phyloP scores from a whole-genome alignment of 2,329 filamentous ascomycete genomes.

The Akanthomyces lecanii region DNA sequence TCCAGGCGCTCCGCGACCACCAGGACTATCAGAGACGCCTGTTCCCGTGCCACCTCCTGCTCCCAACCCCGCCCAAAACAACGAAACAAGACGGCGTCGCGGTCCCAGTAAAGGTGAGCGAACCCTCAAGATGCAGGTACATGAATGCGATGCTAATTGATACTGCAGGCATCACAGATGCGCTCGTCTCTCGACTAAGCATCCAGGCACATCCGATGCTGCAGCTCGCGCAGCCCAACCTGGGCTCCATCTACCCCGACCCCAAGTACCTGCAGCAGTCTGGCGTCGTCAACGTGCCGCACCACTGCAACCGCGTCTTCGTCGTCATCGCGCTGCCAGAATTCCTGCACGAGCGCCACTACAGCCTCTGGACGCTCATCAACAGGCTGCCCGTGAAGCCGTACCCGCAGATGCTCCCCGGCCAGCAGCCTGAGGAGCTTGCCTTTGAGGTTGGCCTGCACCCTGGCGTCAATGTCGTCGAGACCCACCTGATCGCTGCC shows the following conservation, averaged over 20 bases:
- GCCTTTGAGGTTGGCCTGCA: conserved; percentile 70
- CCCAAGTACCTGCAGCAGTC: conserved; percentile 65
- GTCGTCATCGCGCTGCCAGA: conserved; percentile 63
- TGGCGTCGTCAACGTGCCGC: conserved; percentile 65
- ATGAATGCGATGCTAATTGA: conserved; percentile 22
- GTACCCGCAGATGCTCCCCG: conserved; percentile 44
- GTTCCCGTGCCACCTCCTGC: conserved; percentile 25
- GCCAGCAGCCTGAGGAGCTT: conserved; percentile 57
- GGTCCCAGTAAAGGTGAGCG: conserved; percentile 39
- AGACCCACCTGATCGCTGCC: conserved; percentile 72
- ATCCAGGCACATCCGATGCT: conserved; percentile 66
- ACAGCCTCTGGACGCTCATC: conserved; percentile 70
- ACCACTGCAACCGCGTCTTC: conserved; percentile 65
- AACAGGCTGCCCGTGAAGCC: conserved; percentile 60
- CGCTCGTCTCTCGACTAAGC: conserved; percentile 63
- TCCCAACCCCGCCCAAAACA: conserved; percentile 25
- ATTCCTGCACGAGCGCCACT: conserved; percentile 61
- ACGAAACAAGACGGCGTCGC: conserved; percentile 37
- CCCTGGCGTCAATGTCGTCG: conserved; percentile 71
- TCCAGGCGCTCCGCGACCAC: conserved; percentile 16
- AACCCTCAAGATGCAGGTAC: neutral
- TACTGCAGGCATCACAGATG: conserved; percentile 48
- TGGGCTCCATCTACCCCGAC: conserved; percentile 62
- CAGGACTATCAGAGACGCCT: conserved; percentile 1
- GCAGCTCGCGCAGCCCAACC: conserved; percentile 56